A percentile compares a stretch with the other conserved stretches of the same genome.
These are phyloP conservation scores for Ganoderma meredithae DNA, from an alignment of 1,284 basidiomycete species.

Conservation along the genomic window DNA sequence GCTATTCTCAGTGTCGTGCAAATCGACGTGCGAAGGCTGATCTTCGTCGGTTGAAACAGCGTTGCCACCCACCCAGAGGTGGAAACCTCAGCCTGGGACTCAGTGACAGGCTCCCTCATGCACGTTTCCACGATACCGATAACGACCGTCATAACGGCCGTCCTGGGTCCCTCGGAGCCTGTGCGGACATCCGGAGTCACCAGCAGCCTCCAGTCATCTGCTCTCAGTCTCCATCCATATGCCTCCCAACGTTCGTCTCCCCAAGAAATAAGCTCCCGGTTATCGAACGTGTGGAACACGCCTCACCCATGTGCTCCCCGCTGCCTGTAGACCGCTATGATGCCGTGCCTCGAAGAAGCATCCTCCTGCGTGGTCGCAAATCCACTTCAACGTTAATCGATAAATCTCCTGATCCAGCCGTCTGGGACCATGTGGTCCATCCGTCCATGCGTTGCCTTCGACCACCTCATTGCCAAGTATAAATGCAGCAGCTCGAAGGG, in stretches of 20 bases:
- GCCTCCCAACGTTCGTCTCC: background rate
- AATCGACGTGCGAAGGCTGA: no score
- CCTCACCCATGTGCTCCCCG: background rate
- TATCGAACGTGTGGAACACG: conserved; percentile 20
- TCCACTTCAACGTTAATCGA: conserved; percentile 15
- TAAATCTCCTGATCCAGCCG: conserved; percentile 12
- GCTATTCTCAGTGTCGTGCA: no score
- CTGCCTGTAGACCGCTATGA: conserved; percentile 7
- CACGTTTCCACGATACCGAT: background rate
- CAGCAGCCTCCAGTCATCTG: background rate
- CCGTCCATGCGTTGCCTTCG: background rate
- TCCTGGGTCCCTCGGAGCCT: background rate
- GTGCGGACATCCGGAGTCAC: background rate
- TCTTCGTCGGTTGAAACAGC: no score
- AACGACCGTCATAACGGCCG: no score
- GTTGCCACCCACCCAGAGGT: no score
- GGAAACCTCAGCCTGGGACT: background rate
- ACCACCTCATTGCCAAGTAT: background rate
- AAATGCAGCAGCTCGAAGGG: background rate
- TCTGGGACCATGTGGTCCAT: conserved; percentile 10
- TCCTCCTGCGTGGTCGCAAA: conserved; percentile 8
- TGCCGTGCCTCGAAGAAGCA: conserved; percentile 17
- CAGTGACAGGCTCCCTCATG: background rate
- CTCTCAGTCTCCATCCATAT: background rate
- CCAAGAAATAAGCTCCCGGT: background rate